Conservation (phyloP, 306 rosid genomes). For the Cicer cuneatum region DNA sequence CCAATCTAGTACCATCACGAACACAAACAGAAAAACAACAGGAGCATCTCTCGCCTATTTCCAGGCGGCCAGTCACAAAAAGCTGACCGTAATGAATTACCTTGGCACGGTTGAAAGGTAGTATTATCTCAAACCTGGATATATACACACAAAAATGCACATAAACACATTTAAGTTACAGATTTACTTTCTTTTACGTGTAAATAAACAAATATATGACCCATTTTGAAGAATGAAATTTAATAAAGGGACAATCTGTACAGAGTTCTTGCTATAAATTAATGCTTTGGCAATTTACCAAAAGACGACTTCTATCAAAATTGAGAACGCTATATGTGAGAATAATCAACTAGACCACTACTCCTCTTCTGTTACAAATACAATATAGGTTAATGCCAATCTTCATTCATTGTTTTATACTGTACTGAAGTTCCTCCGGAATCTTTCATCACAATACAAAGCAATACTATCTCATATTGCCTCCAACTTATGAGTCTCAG, state of each 20-base stretch:
- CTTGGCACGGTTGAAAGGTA: background rate
- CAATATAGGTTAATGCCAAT: background rate
- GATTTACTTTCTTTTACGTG: background rate
- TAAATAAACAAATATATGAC: slow-evolving; percentile 1
- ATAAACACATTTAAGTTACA: background rate
- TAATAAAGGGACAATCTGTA: slow-evolving; percentile 31
- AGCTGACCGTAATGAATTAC: no score
- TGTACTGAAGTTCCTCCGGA: slow-evolving; percentile 32
- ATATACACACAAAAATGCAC: background rate
- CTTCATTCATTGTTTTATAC: background rate
- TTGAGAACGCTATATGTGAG: slow-evolving; percentile 7
- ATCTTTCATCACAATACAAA: background rate
- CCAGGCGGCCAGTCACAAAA: no score
- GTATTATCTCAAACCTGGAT: background rate
- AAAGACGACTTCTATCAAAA: slow-evolving; percentile 24
- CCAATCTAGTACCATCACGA: no score
- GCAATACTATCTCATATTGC: slow-evolving; percentile 47
- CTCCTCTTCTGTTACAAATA: background rate
- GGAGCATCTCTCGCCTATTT: no score
- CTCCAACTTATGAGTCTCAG: slow-evolving; percentile 59
- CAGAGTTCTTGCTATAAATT: slow-evolving; percentile 30
- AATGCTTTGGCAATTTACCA: slow-evolving; percentile 37
- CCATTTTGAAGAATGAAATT: slow-evolving; percentile 11
- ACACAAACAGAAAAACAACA: no score
- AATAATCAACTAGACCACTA: slow-evolving; percentile 7